These are phyloP conservation scores for Lophiotrema nucula DNA, from an alignment of 495 filamentous ascomycete genomes.

Conservation along the genomic window DNA sequence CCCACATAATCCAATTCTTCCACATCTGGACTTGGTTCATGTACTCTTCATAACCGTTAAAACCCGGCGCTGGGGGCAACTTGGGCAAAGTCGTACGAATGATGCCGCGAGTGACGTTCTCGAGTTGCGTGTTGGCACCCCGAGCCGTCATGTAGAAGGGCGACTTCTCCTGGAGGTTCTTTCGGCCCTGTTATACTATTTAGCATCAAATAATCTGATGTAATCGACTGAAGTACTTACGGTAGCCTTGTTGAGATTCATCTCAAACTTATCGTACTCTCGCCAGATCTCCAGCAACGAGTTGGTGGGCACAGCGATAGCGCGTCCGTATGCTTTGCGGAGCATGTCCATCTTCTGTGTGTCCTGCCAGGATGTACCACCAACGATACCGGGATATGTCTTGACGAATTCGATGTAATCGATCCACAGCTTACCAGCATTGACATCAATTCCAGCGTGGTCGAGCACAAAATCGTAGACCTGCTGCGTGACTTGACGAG, in stretches of 20 bases:
- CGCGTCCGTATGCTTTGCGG: conserved; percentile 85
- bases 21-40: conserved; percentile 82
- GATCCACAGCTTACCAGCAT: conserved; percentile 85
- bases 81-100: conserved; percentile 73
- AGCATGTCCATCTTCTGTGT: conserved; percentile 95
- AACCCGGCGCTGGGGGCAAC: conserved; percentile 79
- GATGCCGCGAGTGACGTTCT: conserved; percentile 78
- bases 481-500: conserved; percentile 71
- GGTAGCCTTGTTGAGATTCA: conserved; percentile 83
- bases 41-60: conserved; percentile 84
- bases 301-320: conserved; percentile 77
- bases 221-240: too few relatives aligned
- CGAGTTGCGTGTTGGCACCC: conserved; percentile 75
- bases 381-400: conserved; percentile 75
- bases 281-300: conserved; percentile 85
- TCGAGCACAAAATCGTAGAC: conserved; percentile 90
- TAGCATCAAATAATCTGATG: too few relatives aligned
- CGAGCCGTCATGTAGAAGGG: conserved; percentile 92
- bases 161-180: conserved; percentile 87
- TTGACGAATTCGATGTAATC: conserved; percentile 92
- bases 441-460: conserved; percentile 86
- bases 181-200: conserved; percentile 65
- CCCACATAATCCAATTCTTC: conserved; percentile 92
- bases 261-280: conserved; percentile 95
- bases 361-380: conserved; percentile 89